A percentile compares a stretch with the other conserved stretches of the same genome.
Evolutionary conservation across 352 stramenopile genomes (phyloP).

Genomic region (Phytophthora vignae): DNA sequence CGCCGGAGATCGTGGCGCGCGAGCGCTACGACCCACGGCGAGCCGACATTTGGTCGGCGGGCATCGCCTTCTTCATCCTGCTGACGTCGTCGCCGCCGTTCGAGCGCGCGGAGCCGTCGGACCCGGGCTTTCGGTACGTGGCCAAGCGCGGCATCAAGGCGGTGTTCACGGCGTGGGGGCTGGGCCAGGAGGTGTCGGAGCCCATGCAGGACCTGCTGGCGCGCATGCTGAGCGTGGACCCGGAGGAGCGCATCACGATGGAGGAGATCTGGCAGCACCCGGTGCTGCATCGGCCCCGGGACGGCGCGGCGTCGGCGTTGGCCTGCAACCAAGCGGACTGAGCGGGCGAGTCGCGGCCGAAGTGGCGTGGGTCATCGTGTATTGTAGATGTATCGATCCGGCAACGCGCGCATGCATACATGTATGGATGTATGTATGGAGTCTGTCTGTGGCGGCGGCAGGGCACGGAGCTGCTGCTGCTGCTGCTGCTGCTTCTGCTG

Average conservation of each 20-base stretch:
- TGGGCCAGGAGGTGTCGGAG: slow-evolving; percentile 52
- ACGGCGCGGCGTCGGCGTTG: not conserved
- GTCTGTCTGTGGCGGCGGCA: too few relatives aligned
- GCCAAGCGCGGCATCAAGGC: slow-evolving; percentile 73
- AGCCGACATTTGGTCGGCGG: slow-evolving; percentile 94
- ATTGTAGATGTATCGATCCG: slow-evolving; percentile 16
- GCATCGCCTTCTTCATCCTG: slow-evolving; percentile 95
- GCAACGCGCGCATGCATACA: not conserved
- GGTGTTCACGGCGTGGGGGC: slow-evolving; percentile 75
- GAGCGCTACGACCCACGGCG: slow-evolving; percentile 92
- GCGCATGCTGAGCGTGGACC: slow-evolving; percentile 74
- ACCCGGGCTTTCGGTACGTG: slow-evolving; percentile 91
- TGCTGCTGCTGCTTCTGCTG: too few relatives aligned
- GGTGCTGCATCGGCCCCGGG: slow-evolving; percentile 41
- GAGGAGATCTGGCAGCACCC: slow-evolving; percentile 73
- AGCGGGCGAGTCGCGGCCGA: not conserved
- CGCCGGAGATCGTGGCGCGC: slow-evolving; percentile 91
- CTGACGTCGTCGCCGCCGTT: slow-evolving; percentile 94
- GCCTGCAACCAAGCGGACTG: not conserved
- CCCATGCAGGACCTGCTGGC: slow-evolving; percentile 78
- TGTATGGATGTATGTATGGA: not conserved
- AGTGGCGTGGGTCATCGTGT: slow-evolving; percentile 3
- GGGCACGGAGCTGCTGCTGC: too few relatives aligned
- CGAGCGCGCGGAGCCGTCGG: slow-evolving; percentile 83
- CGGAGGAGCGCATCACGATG: slow-evolving; percentile 61